Percentiles rank a stretch among this genome's conserved stretches.
phyloP scores from a whole-genome alignment of 441 rosid species.

The California macrophylla region DNA sequence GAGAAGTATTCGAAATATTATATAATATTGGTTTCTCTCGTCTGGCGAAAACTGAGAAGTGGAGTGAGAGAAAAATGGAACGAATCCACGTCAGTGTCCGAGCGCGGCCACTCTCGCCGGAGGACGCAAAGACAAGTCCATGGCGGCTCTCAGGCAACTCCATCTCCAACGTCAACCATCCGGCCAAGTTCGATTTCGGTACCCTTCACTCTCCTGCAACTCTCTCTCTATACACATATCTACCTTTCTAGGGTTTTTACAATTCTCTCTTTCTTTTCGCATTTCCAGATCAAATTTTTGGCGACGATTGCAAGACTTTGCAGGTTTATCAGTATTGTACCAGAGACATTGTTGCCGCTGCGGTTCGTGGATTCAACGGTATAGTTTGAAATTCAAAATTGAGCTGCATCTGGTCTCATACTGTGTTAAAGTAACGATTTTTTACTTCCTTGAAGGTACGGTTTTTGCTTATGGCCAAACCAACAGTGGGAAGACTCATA shows the following conservation, averaged over 20 bases:
- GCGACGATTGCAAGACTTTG: constrained; percentile 51
- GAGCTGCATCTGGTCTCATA: neutral
- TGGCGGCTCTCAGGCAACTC: constrained; percentile 70
- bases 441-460: constrained; percentile 39
- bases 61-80: constrained; percentile 42
- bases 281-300: constrained; percentile 49
- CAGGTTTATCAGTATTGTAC: constrained; percentile 74
- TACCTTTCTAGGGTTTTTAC: constrained; percentile 5
- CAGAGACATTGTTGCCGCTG: constrained; percentile 61
- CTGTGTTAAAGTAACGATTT: neutral
- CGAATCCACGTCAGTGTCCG: constrained; percentile 76
- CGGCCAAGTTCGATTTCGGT: constrained; percentile 71
- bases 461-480: constrained; percentile 97
- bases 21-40: neutral
- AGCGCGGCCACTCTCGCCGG: constrained; percentile 70
- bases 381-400: neutral
- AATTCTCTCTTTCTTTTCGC: neutral
- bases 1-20: neutral
- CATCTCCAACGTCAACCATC: constrained; percentile 44
- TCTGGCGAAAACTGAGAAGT: neutral
- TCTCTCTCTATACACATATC: neutral
- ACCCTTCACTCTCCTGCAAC: constrained; percentile 1
- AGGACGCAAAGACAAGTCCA: constrained; percentile 66
- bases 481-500: constrained; percentile 88
- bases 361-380: constrained; percentile 89